Evolutionary conservation across 2,329 filamentous ascomycete genomes (phyloP).

Genomic region (Zymoseptoria tritici): DNA sequence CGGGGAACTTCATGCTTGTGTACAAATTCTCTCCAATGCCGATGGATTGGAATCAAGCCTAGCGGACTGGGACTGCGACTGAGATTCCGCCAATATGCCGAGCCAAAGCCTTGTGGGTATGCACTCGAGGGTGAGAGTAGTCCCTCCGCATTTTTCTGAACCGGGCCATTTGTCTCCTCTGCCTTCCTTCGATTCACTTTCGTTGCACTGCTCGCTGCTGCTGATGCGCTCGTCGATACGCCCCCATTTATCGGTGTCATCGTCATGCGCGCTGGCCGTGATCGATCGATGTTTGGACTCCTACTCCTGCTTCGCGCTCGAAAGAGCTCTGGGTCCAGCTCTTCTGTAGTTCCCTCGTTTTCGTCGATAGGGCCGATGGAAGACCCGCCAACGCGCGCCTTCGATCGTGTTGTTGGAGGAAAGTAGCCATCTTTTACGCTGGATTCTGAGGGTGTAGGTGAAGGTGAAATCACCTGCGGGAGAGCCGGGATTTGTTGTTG

Average conservation of each 20-base stretch:
- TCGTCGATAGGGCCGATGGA: conserved; percentile 54
- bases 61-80: conserved; percentile 88
- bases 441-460: conserved; percentile 62
- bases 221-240: conserved; percentile 13
- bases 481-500: conserved; percentile 61
- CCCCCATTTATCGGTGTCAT: conserved; percentile 20
- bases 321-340: conserved; percentile 44
- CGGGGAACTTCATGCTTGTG: conserved; percentile 96
- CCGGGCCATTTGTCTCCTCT: conserved; percentile 23
- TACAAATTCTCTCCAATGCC: conserved; percentile 79
- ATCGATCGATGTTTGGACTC: conserved; percentile 49
- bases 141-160: conserved; percentile 21
- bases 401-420: conserved; percentile 70
- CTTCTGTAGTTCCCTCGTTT: conserved; percentile 30
- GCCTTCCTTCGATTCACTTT: conserved; percentile 23
- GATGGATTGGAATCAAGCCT: conserved; percentile 89
- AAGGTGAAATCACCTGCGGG: conserved; percentile 83
- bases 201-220: conserved; percentile 5
- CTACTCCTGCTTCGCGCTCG: conserved; percentile 64
- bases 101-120: conserved; percentile 50
- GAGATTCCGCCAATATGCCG: conserved; percentile 77
- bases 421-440: conserved; percentile 55
- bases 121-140: conserved; percentile 27
- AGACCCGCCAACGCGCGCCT: conserved; percentile 54
- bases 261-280: conserved; percentile 5